Evolutionary conservation across 495 filamentous ascomycete species (phyloP).

Genomic region (Rusavskia elegans): DNA sequence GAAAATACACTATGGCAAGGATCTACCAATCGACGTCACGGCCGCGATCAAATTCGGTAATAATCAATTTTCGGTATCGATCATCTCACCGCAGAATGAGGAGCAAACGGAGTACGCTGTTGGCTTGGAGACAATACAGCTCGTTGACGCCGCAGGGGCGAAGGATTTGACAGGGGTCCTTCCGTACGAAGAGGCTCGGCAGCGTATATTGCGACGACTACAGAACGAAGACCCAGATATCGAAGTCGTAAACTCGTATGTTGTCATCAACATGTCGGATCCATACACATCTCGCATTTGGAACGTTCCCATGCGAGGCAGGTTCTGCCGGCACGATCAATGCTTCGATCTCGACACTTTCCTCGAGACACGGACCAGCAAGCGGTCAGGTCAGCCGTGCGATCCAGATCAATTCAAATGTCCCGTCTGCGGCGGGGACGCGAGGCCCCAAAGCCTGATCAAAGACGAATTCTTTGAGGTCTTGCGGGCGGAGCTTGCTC

Average conservation of each 20-base stretch:
- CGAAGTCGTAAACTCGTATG: slow-evolving; percentile 39
- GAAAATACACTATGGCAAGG: slow-evolving; percentile 54
- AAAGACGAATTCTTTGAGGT: slow-evolving; percentile 55
- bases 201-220: slow-evolving; percentile 25
- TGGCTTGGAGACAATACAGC: slow-evolving; percentile 46
- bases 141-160: slow-evolving; percentile 33
- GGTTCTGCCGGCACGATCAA: slow-evolving; percentile 49
- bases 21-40: slow-evolving; percentile 61
- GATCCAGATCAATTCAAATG: slow-evolving; percentile 68
- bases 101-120: slow-evolving; percentile 29
- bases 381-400: slow-evolving; percentile 30
- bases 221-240: slow-evolving; percentile 48
- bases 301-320: slow-evolving; percentile 50
- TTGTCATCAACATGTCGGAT: slow-evolving; percentile 62
- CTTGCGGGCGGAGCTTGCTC: slow-evolving; percentile 34
- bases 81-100: slow-evolving; percentile 27
- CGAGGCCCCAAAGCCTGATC: slow-evolving; percentile 49
- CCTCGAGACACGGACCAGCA: slow-evolving; percentile 43
- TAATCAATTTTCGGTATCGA: slow-evolving; percentile 42
- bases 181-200: slow-evolving; percentile 18
- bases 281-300: slow-evolving; percentile 60
- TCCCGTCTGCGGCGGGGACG: slow-evolving; percentile 61
- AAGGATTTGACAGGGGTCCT: slow-evolving; percentile 21
- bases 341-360: slow-evolving; percentile 83
- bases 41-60: slow-evolving; percentile 27